Evolutionary conservation across 140 eudicot species (phyloP), one percentile per base, ranked within the genome.

Genomic region (Anethum foeniculum): DNA sequence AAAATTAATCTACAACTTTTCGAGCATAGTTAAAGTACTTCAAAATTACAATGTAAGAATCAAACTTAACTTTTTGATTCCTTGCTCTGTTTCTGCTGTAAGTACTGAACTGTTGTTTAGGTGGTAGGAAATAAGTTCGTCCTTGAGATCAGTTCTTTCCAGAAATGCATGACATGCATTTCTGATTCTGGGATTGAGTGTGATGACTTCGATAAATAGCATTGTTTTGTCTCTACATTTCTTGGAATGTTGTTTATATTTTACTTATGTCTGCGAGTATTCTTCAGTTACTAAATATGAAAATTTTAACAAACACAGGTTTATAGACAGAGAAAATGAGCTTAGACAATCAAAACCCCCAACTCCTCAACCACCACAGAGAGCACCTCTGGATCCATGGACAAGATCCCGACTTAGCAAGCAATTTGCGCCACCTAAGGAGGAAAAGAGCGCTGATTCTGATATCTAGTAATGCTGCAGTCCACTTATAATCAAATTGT

Each of bases 311-410:
- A 0, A 15, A 32, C 81, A 94, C 83, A 94, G 99, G 92, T 93
- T 95, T 86, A 85, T 95, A 83, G 99, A 95, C 67, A 91, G 99
- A 84, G 97, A 95, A 76, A 89, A 95, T 19, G 99, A 95, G 87
- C 97, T 95, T 49, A 91, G 99, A 85, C 99, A 95, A 86, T 86
- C 97, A 41, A 93, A 93, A 85, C 98, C 97, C 11, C 88, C 98
- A 1, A 82, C 82, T 60, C 96, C 99, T 11, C 98, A 87, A 80
- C 98, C 97, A 51, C 89, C 93, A 27, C 98, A 87, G 43, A 80
- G 96, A 84, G 83, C 89, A 62, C 85, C 98, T 1, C 80, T 95
- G 92, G 99, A 93, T 93, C 98, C 99, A 0, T 95, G 99, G 99
- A 85, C 96, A 65, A 86, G 89, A 82, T 92, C 99, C 60, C 91